Conservation (phyloP, 176 grass and related monocot species). For the Paspalum vaginatum region DNA sequence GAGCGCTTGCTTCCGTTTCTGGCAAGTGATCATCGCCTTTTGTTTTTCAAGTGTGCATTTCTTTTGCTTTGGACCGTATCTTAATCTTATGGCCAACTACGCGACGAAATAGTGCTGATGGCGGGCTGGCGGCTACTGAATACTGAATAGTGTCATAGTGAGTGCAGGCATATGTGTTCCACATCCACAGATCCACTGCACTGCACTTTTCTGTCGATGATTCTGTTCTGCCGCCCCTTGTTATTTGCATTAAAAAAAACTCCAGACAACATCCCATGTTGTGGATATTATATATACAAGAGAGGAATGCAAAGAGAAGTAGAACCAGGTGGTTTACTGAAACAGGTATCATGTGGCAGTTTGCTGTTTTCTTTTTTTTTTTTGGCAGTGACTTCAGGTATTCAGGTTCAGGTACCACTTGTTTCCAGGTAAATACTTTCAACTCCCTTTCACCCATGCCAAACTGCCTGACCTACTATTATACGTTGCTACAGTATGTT, state of each 20-base stretch:
- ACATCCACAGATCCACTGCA: neutral
- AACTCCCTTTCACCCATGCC: neutral
- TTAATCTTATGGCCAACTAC: constrained; percentile 5
- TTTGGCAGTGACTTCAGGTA: neutral
- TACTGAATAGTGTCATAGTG: neutral
- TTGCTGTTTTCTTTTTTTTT: neutral
- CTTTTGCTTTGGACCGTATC: constrained; percentile 42
- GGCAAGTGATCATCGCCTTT: constrained; percentile 19
- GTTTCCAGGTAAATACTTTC: neutral
- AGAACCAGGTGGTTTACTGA: neutral
- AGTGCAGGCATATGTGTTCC: constrained; percentile 26
- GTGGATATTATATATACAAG: neutral
- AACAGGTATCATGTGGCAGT: neutral
- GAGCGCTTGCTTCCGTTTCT: constrained; percentile 39
- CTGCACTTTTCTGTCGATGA: constrained; percentile 14
- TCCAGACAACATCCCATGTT: neutral
- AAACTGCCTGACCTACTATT: neutral
- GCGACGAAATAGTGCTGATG: constrained; percentile 26
- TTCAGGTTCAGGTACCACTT: neutral
- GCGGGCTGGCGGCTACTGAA: neutral
- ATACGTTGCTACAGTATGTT: neutral
- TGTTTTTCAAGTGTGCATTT: neutral
- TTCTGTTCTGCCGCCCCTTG: neutral
- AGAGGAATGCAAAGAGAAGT: neutral
- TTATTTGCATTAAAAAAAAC: neutral